Conservation (phyloP, 1,284 basidiomycete genomes). For the Earliella scabrosa region DNA sequence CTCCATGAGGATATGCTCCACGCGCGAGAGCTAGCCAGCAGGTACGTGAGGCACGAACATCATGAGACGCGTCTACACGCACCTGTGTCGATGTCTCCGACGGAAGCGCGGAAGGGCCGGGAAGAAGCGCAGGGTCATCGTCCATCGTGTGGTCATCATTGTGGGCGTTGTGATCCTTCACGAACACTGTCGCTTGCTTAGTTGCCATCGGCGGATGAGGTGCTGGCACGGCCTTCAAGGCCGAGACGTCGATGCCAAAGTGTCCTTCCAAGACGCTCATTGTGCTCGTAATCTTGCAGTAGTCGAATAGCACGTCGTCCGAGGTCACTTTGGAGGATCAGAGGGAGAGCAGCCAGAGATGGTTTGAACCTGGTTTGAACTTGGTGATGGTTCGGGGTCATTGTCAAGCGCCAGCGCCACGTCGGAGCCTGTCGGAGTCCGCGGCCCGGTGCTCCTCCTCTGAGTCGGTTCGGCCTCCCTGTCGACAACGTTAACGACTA, state of each 20-base stretch:
- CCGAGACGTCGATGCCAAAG: constrained; percentile 66
- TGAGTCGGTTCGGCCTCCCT: too few relatives aligned
- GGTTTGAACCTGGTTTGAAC: neutral
- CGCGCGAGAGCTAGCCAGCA: constrained; percentile 80
- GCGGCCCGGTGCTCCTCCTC: too few relatives aligned
- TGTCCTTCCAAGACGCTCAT: constrained; percentile 72
- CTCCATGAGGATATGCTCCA: constrained; percentile 95
- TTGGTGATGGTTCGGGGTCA: constrained; percentile 8
- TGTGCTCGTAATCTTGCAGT: constrained; percentile 4
- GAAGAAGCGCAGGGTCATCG: constrained; percentile 44
- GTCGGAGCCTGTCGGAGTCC: too few relatives aligned
- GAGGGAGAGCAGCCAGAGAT: neutral
- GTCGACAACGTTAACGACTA: too few relatives aligned
- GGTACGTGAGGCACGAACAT: constrained; percentile 10
- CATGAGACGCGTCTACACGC: constrained; percentile 21
- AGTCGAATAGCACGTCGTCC: neutral
- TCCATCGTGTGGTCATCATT: constrained; percentile 47
- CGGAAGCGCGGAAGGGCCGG: constrained; percentile 42
- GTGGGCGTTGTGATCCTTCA: constrained; percentile 59
- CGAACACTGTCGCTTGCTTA: constrained; percentile 77
- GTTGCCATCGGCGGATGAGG: constrained; percentile 62
- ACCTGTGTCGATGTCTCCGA: constrained; percentile 95
- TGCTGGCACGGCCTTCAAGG: constrained; percentile 46
- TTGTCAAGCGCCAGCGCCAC: too few relatives aligned
- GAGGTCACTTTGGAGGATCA: neutral